These are phyloP conservation scores for Pneumocystis carinii DNA, from an alignment of 1,139 yeast species.

Conservation along the genomic window DNA sequence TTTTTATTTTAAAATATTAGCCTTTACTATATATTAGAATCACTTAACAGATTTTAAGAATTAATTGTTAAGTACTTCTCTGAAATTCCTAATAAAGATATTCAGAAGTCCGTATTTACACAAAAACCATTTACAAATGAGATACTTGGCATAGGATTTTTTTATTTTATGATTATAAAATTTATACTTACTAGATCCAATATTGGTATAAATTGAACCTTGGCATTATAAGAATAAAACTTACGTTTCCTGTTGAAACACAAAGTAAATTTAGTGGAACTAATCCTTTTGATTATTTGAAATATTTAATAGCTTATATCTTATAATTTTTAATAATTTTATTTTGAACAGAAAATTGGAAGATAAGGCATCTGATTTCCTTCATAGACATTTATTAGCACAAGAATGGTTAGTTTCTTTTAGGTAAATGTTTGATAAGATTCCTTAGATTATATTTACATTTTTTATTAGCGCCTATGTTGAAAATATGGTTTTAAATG, in stretches of 20 bases:
- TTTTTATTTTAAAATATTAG: not conserved
- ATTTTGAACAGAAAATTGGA: not conserved
- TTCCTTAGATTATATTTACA: conserved; percentile 54
- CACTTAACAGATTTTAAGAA: conserved; percentile 49
- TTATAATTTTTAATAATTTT: not conserved
- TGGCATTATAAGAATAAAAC: conserved; percentile 51
- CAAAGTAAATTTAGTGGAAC: conserved; percentile 48
- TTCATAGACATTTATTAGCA: conserved; percentile 49
- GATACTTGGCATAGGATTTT: conserved; percentile 34
- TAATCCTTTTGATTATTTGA: conserved; percentile 53
- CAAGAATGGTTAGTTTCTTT: conserved; percentile 69
- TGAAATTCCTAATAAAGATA: conserved; percentile 41
- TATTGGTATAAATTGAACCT: conserved; percentile 41
- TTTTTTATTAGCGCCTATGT: conserved; percentile 53
- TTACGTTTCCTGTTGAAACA: conserved; percentile 64
- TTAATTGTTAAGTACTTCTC: conserved; percentile 64
- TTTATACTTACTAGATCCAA: not conserved
- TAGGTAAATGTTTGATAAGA: conserved; percentile 56
- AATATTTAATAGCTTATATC: conserved; percentile 56
- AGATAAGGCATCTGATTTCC: conserved; percentile 79
- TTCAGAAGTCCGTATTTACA: conserved; percentile 30
- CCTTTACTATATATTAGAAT: conserved; percentile 45
- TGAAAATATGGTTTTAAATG: conserved; percentile 55
- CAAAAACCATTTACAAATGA: conserved; percentile 30
- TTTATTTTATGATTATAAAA: not conserved